phyloP scores from a whole-genome alignment of 2,329 filamentous ascomycete genomes.

The Ciborinia camelliae region DNA sequence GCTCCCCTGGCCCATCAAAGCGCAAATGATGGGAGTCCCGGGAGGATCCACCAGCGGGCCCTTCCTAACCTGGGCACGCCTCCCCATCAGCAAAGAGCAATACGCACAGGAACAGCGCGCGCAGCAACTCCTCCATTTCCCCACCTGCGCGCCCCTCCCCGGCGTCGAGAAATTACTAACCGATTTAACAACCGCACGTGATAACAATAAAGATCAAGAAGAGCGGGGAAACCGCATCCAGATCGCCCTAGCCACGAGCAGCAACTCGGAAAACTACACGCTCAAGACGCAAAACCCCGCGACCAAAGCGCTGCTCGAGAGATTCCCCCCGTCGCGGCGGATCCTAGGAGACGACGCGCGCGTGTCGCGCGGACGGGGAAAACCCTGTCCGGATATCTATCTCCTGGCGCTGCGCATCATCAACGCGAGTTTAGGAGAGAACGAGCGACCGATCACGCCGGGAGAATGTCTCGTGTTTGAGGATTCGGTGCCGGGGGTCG shows the following conservation, averaged over 20 bases:
- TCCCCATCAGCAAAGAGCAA: slow-evolving; percentile 71
- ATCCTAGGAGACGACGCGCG: slow-evolving; percentile 83
- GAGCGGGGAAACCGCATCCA: background rate
- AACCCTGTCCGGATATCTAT: slow-evolving; percentile 94
- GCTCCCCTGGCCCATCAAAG: slow-evolving; percentile 94
- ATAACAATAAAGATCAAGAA: too few relatives aligned
- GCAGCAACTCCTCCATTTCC: slow-evolving; percentile 71
- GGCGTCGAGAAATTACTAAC: slow-evolving; percentile 69
- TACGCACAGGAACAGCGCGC: slow-evolving; percentile 57
- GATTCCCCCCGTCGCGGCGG: slow-evolving; percentile 76
- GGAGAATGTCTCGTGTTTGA: slow-evolving; percentile 96
- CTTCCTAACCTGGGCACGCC: slow-evolving; percentile 77
- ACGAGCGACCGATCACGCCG: slow-evolving; percentile 64
- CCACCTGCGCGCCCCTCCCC: slow-evolving; percentile 69
- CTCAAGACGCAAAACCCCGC: slow-evolving; percentile 32
- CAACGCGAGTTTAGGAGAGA: slow-evolving; percentile 65
- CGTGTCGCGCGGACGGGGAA: slow-evolving; percentile 74
- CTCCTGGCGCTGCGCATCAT: slow-evolving; percentile 78
- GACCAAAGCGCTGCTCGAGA: slow-evolving; percentile 48
- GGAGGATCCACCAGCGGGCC: slow-evolving; percentile 49
- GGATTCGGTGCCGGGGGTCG: slow-evolving; percentile 89
- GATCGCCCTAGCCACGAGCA: slow-evolving; percentile 1
- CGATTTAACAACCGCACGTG: slow-evolving; percentile 44
- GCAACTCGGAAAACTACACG: slow-evolving; percentile 3
- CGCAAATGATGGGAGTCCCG: slow-evolving; percentile 56